phyloP scores from a whole-genome alignment of 192 early-diverging fungal genomes.

The Gorgonomyces haynaldii region DNA sequence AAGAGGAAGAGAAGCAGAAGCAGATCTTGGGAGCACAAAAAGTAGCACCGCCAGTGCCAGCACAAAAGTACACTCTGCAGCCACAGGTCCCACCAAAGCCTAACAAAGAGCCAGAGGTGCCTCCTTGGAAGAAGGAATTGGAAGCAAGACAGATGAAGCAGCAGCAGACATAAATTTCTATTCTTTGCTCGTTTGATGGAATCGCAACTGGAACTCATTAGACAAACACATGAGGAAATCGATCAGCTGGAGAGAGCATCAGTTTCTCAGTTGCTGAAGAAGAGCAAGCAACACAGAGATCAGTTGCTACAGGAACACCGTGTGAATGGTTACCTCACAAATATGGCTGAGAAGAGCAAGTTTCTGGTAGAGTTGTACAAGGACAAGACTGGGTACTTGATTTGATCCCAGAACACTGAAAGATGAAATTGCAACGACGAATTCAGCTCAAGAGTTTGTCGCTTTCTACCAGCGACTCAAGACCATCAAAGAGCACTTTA shows the following conservation, averaged over 20 bases:
- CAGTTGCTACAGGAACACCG: conserved; percentile 70
- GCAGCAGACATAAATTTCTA: too few species aligned
- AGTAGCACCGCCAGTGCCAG: too few species aligned
- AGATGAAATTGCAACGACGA: not conserved
- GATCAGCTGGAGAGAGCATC: conserved; percentile 85
- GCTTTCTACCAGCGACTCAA: conserved; percentile 81
- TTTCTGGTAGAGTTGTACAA: conserved; percentile 51
- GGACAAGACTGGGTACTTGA: conserved; percentile 58
- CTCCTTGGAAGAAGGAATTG: too few species aligned
- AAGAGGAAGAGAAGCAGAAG: too few species aligned
- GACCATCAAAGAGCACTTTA: conserved; percentile 68
- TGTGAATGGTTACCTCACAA: conserved; percentile 45
- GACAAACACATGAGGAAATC: conserved; percentile 75
- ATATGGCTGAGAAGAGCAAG: conserved; percentile 52
- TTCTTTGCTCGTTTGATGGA: too few species aligned
- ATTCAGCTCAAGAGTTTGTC: conserved; percentile 42
- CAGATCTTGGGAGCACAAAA: too few species aligned
- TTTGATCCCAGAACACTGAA: not conserved
- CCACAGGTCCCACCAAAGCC: too few species aligned
- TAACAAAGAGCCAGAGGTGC: too few species aligned
- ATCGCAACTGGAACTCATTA: conserved; percentile 58
- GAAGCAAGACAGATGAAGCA: too few species aligned
- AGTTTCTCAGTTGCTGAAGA: conserved; percentile 65
- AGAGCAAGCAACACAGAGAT: conserved; percentile 73
- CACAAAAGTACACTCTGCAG: too few species aligned